A percentile compares a stretch with the other conserved stretches of the same genome.
These are phyloP conservation scores for Bauhinia variegata DNA, from an alignment of 306 rosid species.

Conservation along the genomic window DNA sequence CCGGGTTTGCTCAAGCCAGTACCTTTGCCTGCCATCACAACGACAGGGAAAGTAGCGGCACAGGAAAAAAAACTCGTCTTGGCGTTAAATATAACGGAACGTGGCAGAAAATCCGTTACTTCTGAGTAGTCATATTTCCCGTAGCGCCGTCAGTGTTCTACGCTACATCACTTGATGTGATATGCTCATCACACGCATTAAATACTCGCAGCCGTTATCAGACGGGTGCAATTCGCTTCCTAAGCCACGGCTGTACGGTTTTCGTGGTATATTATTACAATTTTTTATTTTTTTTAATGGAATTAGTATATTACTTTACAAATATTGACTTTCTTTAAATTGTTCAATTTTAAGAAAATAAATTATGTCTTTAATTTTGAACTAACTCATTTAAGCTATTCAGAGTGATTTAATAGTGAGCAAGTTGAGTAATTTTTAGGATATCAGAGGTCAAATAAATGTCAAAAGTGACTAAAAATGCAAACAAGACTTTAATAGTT, in stretches of 20 bases:
- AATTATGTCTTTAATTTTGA: no score
- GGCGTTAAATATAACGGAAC: constrained; percentile 5
- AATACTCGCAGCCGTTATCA: constrained; percentile 22
- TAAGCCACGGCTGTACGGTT: background rate
- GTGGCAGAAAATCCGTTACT: background rate
- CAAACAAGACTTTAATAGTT: no score
- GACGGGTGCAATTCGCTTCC: background rate
- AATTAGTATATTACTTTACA: no score
- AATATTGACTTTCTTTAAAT: no score
- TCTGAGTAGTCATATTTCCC: background rate
- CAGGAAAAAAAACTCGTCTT: background rate
- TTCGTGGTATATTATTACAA: background rate
- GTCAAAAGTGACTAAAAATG: no score
- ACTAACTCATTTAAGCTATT: no score
- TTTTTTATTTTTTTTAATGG: no score
- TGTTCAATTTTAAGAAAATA: no score
- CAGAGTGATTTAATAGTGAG: no score
- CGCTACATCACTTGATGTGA: constrained; percentile 3
- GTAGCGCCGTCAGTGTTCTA: constrained; percentile 33
- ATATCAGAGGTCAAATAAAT: no score
- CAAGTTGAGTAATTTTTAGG: no score
- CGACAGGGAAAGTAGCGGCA: constrained; percentile 26
- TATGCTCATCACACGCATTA: background rate
- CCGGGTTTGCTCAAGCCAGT: constrained; percentile 31
- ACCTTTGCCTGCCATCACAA: constrained; percentile 30